Base-by-base conservation (phyloP, 2,329 filamentous ascomycete species). In the Parafenestella ontariensis region DNA sequence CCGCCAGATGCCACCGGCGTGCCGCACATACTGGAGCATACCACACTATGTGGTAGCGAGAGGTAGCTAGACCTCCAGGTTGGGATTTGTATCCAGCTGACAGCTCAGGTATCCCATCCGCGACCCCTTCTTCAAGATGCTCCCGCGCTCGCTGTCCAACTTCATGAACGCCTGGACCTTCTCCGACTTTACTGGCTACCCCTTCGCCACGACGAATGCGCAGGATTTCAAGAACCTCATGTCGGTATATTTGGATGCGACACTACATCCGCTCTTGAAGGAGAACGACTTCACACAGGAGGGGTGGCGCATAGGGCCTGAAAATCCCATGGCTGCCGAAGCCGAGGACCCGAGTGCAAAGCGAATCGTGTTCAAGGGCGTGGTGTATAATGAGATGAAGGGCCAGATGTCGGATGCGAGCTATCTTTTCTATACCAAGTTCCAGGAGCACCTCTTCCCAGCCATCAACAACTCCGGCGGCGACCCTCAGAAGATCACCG, bases 341-440 rank as follows among this genome's bases (percentile, higher is more conserved):
- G 61, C 79, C 52, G 61, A 78, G 59, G 65, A 78, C 53, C 66
- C 79, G 59, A 68, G 87, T 51, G 85, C 87, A 70, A 86, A 87
- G 73, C 87, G 86, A 59, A 79, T 96, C 36, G 91, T 96, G 0
- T 98, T 98, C 83, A 98, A 98, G 79, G 94, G 94, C 23, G 95
- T 98, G 1, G 94, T 98, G 0, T 98, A 98, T 79, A 99, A 99
- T 70, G 95, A 99, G 79, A 99, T 99, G 95, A 99, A 99, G 79
- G 95, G 95, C 0, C 93, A 97, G 72, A 96, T 98, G 88, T 98
- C 95, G 2, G 95, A 99, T 75, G 92, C 94, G 6, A 92, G 92
- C 63, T 99, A 99, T 69, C 81, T 98, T 0, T 99, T 91, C 80
- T 98, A 97, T 75, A 96, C 97, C 64, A 86, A 89, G 48, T 99